Evolutionary conservation across 2,329 filamentous ascomycete genomes (phyloP).

Genomic region (Aspergillus proliferans): DNA sequence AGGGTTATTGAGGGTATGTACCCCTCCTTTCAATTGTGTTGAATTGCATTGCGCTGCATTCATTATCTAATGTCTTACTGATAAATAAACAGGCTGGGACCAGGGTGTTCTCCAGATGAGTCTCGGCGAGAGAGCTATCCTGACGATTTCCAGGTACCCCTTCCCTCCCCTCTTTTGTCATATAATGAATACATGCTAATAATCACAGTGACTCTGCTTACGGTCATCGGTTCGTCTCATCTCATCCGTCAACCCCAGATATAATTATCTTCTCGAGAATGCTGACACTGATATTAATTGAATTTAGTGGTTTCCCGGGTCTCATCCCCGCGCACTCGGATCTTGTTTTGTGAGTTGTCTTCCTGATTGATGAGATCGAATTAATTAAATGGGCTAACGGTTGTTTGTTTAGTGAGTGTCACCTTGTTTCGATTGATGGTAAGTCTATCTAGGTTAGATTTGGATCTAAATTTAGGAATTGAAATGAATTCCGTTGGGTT

Average conservation of each 20-base stretch:
- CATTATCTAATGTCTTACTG: background rate
- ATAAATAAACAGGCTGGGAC: slow-evolving; percentile 58
- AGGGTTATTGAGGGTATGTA: slow-evolving; percentile 74
- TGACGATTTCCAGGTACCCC: slow-evolving; percentile 69
- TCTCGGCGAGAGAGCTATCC: slow-evolving; percentile 79
- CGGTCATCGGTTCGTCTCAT: slow-evolving; percentile 31
- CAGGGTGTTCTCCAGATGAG: slow-evolving; percentile 82
- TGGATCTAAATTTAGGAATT: background rate
- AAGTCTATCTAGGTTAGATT: slow-evolving; percentile 24
- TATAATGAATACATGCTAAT: slow-evolving; percentile 8
- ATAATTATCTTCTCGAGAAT: background rate
- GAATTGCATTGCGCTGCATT: background rate
- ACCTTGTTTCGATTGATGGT: slow-evolving; percentile 43
- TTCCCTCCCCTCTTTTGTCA: background rate
- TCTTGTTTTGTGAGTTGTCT: slow-evolving; percentile 69
- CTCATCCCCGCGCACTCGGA: slow-evolving; percentile 69
- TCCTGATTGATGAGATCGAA: background rate
- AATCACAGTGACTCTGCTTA: slow-evolving; percentile 34
- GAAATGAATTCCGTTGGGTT: background rate
- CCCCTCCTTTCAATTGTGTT: background rate
- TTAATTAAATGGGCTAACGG: background rate
- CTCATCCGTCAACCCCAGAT: background rate
- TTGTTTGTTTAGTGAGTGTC: background rate
- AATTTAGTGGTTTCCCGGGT: slow-evolving; percentile 66
- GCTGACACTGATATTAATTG: background rate